Percentiles rank a stretch among this genome's conserved stretches.
These are phyloP conservation scores for Phylloporus scabripes DNA, from an alignment of 768 basidiomycete species.

Conservation along the genomic window DNA sequence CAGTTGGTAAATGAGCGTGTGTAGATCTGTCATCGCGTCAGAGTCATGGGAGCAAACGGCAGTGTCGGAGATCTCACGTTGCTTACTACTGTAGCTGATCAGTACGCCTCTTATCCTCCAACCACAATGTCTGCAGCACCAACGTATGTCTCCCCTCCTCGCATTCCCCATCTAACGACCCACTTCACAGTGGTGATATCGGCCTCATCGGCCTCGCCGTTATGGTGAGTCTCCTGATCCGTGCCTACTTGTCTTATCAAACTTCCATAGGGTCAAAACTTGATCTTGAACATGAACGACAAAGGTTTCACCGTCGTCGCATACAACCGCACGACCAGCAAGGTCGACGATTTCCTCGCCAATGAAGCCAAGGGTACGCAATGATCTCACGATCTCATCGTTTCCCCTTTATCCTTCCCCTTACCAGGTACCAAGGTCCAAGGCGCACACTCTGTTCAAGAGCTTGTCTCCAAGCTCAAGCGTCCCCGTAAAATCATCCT, in stretches of 20 bases:
- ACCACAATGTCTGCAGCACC: constrained; percentile 40
- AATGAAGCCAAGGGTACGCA: constrained; percentile 94
- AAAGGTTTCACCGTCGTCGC: constrained; percentile 97
- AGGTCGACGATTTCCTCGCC: constrained; percentile 92
- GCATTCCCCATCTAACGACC: constrained; percentile 13
- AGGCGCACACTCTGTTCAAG: constrained; percentile 90
- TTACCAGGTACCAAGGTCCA: constrained; percentile 83
- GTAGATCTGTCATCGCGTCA: background rate
- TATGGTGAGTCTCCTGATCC: constrained; percentile 60
- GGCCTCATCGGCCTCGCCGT: constrained; percentile 98
- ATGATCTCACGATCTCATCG: constrained; percentile 24
- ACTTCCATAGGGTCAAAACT: constrained; percentile 75
- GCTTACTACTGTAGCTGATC: background rate
- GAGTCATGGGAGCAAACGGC: constrained; percentile 14
- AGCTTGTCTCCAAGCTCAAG: constrained; percentile 90
- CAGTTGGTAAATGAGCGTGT: constrained; percentile 1
- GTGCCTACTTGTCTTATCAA: constrained; percentile 1
- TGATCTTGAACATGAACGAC: constrained; percentile 99
- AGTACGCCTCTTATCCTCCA: constrained; percentile 28
- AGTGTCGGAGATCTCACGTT: constrained; percentile 19
- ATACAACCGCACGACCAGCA: constrained; percentile 94
- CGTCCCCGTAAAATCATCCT: constrained; percentile 94
- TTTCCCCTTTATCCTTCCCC: constrained; percentile 17
- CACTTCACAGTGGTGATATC: constrained; percentile 75
- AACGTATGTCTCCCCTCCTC: constrained; percentile 40